Conservation (phyloP, 2,329 filamentous ascomycete species). For the Knufia petricola region DNA sequence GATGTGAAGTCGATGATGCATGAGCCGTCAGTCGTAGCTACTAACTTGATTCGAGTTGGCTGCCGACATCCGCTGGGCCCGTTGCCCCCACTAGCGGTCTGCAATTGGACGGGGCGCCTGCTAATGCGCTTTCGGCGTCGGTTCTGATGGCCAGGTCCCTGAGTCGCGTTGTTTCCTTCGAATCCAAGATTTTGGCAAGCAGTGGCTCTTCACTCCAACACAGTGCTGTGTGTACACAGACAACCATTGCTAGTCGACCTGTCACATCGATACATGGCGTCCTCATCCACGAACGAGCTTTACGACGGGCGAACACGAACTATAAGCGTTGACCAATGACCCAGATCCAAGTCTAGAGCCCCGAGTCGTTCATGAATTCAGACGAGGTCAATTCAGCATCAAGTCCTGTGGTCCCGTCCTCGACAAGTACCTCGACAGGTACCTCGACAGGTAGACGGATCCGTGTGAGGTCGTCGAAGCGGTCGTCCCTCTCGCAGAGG, state of each 20-base stretch:
- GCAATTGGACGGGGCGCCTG: background rate
- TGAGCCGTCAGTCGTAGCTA: background rate
- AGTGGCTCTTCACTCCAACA: background rate
- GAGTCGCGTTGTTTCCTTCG: background rate
- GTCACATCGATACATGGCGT: slow-evolving; percentile 13
- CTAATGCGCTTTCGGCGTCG: background rate
- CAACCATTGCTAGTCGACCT: background rate
- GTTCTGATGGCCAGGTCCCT: background rate
- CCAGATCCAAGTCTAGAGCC: too few species aligned
- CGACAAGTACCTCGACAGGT: too few species aligned
- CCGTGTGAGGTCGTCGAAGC: slow-evolving; percentile 1
- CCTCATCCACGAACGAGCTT: slow-evolving; percentile 7
- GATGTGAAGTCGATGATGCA: background rate
- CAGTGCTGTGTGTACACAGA: background rate
- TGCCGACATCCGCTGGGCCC: background rate
- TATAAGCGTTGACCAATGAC: slow-evolving; percentile 7
- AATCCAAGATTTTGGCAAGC: background rate
- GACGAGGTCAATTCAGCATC: slow-evolving; percentile 14
- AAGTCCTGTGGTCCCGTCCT: slow-evolving; percentile 5
- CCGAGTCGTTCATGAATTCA: slow-evolving; percentile 21
- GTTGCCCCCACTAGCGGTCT: background rate
- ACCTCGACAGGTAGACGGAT: slow-evolving; percentile 7
- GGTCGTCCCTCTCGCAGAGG: background rate
- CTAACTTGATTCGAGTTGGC: background rate
- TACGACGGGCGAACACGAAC: slow-evolving; percentile 7